Base-by-base conservation (phyloP, 345 rosid species). In the Gossypium sturtianum region DNA sequence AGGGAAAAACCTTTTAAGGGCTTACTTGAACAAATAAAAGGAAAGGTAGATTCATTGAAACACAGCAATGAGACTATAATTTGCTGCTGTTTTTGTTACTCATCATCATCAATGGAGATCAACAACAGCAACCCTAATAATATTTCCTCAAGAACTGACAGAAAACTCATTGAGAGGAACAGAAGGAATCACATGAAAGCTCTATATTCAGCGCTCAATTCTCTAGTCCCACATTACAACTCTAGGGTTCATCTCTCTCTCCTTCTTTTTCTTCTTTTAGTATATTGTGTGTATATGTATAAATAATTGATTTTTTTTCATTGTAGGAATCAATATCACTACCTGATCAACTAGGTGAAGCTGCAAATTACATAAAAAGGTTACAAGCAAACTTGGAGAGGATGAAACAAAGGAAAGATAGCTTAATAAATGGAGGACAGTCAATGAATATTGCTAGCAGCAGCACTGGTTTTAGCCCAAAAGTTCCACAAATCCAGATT, bases 161-260 rank as follows among this genome's bases (percentile, higher is more conserved):
- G 92, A 63, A 90, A 88, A 74, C 80, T 83, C 9, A 72, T 79
- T 1, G 94, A 90, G 64, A 88, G 79, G 72, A 87, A 88, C 17
- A 74, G 94, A 54, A 90, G 94, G 74, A 88, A 80, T 79, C 90
- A 84, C 25, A 88, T 87, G 94, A 90, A 87, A 74, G 65, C 69
- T 68, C 89, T 90, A 48, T 82, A 81, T 82, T 68, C 82, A 80
- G 29, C 76, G 56, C 94, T 90, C 62, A 76, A 77, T 59, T 84
- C 91, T 51, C 87, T 90, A 22, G 73, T 90, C 3, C 86, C 87
- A 20, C 89, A 69, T 25, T 79, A 78, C 10, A 68, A 34, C 73
- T 73, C 89, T 64, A 72, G 63, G 85, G 80, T 87, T 67, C 25
- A 2, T 52, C 6, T 29, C 54, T 80, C 8, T 45, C 38, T 79